A percentile compares a stretch with the other conserved stretches of the same genome.
These are phyloP conservation scores for Ophiocordyceps australis DNA, from an alignment of 2,329 filamentous ascomycete genomes.

Conservation along the genomic window DNA sequence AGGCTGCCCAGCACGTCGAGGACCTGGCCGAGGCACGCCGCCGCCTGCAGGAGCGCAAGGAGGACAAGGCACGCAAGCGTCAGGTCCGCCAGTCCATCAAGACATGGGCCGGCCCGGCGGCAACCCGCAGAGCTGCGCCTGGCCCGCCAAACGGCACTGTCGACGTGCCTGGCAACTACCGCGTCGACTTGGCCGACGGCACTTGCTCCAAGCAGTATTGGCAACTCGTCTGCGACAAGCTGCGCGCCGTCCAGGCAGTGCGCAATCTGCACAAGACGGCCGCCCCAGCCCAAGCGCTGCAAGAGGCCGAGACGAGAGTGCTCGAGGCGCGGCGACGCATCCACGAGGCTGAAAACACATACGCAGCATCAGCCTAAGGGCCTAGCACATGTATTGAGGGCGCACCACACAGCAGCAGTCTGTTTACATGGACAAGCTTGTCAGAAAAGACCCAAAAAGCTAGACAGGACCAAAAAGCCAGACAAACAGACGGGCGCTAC, in stretches of 20 bases:
- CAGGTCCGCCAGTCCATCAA: slow-evolving; percentile 17
- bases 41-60: slow-evolving; percentile 19
- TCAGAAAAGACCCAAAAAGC: no score
- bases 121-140: slow-evolving; percentile 3
- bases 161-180: slow-evolving; percentile 16
- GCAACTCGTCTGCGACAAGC: slow-evolving; percentile 21
- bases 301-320: slow-evolving; percentile 11
- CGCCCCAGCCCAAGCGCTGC: slow-evolving; percentile 8
- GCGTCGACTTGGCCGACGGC: slow-evolving; percentile 10
- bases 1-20: slow-evolving; percentile 19
- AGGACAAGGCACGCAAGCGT: slow-evolving; percentile 18
- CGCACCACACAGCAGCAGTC: no score
- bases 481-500: no score
- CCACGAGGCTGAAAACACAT: slow-evolving; percentile 17
- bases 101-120: slow-evolving; percentile 6
- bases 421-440: no score
- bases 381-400: no score
- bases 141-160: slow-evolving; percentile 15
- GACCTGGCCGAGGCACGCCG: slow-evolving; percentile 17
- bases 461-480: no score
- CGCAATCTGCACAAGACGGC: slow-evolving; percentile 12
- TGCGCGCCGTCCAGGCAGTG: slow-evolving; percentile 18
- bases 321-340: slow-evolving; percentile 14
- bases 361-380: no score
- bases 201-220: slow-evolving; percentile 18